phyloP scores from a whole-genome alignment of 176 grass and related monocot species.

The Avena atlantica region DNA sequence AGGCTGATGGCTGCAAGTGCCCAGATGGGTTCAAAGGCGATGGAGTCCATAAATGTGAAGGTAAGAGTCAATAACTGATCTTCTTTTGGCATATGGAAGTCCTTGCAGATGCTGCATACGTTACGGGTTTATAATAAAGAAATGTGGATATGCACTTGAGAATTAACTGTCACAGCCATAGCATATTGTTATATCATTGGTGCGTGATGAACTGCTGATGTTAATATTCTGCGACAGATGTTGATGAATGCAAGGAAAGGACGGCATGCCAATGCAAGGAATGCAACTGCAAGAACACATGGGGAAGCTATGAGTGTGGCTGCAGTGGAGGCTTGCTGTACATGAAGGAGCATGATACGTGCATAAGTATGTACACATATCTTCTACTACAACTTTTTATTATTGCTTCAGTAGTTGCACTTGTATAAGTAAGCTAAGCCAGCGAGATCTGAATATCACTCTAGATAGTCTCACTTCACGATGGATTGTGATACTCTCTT shows the following conservation, averaged over 20 bases:
- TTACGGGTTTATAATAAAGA: not conserved
- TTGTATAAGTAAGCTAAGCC: not conserved
- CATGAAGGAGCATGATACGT: conserved; percentile 94
- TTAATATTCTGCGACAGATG: conserved; percentile 60
- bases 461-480: not conserved
- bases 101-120: not conserved
- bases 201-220: conserved; percentile 35
- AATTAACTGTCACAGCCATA: not conserved
- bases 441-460: not conserved
- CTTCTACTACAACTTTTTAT: not conserved
- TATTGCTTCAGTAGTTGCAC: conserved; percentile 25
- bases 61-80: conserved; percentile 39
- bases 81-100: not conserved
- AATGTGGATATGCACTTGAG: conserved; percentile 10
- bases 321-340: conserved; percentile 82
- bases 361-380: conserved; percentile 73
- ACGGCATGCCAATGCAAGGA: conserved; percentile 84
- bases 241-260: conserved; percentile 92
- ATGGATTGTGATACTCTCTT: not conserved
- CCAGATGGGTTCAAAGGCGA: conserved; percentile 86
- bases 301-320: conserved; percentile 93
- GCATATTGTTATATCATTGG: conserved; percentile 6
- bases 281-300: conserved; percentile 92
- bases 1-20: conserved; percentile 91
- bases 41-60: conserved; percentile 79